Evolutionary conservation across 306 rosid genomes (phyloP).

Genomic region (Pterocarpus macrocarpus): DNA sequence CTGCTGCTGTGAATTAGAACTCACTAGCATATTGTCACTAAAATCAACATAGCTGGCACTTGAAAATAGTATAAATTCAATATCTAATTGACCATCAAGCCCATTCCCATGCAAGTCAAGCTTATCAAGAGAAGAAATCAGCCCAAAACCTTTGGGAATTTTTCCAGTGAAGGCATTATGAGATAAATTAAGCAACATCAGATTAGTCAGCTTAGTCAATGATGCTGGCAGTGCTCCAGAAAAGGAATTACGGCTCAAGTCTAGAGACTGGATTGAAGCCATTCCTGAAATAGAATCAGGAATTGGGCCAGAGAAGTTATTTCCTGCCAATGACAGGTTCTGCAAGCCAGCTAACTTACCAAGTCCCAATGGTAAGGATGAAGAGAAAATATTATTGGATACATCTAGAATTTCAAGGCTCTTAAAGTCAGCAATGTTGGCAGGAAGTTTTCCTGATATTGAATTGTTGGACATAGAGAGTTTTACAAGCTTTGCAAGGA

Average conservation of each 20-base stretch:
- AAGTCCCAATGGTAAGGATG: constrained; percentile 63
- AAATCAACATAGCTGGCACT: constrained; percentile 69
- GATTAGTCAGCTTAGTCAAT: constrained; percentile 56
- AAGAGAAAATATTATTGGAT: constrained; percentile 69
- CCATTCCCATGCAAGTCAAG: constrained; percentile 75
- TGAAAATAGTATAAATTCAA: constrained; percentile 56
- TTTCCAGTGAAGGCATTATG: constrained; percentile 62
- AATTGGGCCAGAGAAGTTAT: constrained; percentile 76
- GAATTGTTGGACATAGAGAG: constrained; percentile 80
- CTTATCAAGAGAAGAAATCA: constrained; percentile 62
- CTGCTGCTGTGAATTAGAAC: constrained; percentile 61
- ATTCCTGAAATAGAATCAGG: constrained; percentile 67
- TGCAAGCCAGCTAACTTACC: constrained; percentile 61
- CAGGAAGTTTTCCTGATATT: constrained; percentile 66
- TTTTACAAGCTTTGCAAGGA: constrained; percentile 70
- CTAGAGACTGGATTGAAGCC: constrained; percentile 69
- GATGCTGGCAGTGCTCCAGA: constrained; percentile 66
- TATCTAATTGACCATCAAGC: constrained; percentile 69
- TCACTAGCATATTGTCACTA: constrained; percentile 68
- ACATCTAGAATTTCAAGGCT: constrained; percentile 73
- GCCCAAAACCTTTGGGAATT: constrained; percentile 74
- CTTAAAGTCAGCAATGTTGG: constrained; percentile 63
- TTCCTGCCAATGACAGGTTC: constrained; percentile 71
- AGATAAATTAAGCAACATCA: constrained; percentile 70
- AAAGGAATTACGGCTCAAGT: constrained; percentile 74